phyloP scores from a whole-genome alignment of 2,329 filamentous ascomycete genomes.

The Colletotrichum lini region DNA sequence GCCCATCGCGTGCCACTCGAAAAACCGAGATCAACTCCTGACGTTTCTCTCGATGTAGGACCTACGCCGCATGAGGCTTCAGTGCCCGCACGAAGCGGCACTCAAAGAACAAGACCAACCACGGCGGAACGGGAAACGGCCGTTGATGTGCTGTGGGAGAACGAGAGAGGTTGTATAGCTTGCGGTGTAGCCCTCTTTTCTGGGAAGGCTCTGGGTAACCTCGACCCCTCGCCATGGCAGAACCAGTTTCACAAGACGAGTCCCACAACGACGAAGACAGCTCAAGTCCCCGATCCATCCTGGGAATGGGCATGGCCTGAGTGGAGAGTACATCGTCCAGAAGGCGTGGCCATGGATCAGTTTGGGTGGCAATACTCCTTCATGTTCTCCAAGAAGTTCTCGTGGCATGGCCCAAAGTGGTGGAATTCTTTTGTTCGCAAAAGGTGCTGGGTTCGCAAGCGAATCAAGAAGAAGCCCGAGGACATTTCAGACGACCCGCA shows the following conservation, averaged over 20 bases:
- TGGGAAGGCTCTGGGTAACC: slow-evolving; percentile 83
- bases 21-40: background rate
- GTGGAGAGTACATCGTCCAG: slow-evolving; percentile 79
- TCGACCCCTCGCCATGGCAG: slow-evolving; percentile 91
- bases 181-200: slow-evolving; percentile 95
- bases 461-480: slow-evolving; percentile 72
- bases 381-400: slow-evolving; percentile 80
- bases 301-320: slow-evolving; percentile 90
- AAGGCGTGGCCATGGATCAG: slow-evolving; percentile 79
- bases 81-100: slow-evolving; percentile 5
- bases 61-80: slow-evolving; percentile 34
- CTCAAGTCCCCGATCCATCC: slow-evolving; percentile 92
- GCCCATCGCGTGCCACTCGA: background rate
- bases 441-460: slow-evolving; percentile 87
- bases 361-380: slow-evolving; percentile 98
- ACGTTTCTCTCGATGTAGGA: background rate
- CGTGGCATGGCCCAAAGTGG: slow-evolving; percentile 94
- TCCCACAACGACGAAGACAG: slow-evolving; percentile 81
- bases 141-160: slow-evolving; percentile 94
- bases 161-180: slow-evolving; percentile 90
- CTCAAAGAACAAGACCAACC: slow-evolving; percentile 17
- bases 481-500: slow-evolving; percentile 69
- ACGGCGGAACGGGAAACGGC: slow-evolving; percentile 63
- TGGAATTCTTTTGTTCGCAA: slow-evolving; percentile 95
- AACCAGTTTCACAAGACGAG: slow-evolving; percentile 75